phyloP scores from a whole-genome alignment of 345 rosid species.

The Acer campestre region DNA sequence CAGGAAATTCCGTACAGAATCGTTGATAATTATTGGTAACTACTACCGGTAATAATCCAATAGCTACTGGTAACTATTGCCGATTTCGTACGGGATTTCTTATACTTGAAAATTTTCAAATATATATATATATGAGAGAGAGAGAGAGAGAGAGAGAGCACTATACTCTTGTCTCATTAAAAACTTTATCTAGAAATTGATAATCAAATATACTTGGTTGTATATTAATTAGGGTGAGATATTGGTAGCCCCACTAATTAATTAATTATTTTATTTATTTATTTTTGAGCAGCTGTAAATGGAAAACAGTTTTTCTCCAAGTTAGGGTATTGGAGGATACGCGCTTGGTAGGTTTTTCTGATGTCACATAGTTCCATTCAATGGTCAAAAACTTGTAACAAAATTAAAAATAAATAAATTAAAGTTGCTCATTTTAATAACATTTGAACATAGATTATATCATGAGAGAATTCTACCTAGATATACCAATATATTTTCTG shows the following conservation, averaged over 20 bases:
- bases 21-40: no score
- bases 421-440: no score
- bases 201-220: no score
- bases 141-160: no score
- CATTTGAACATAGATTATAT: background rate
- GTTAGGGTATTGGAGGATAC: constrained; percentile 8
- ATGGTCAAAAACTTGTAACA: background rate
- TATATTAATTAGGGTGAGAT: background rate
- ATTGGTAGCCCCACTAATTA: background rate
- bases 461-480: constrained; percentile 5
- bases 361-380: background rate
- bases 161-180: no score
- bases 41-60: no score
- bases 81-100: no score
- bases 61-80: no score
- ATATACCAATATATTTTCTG: constrained; percentile 4
- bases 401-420: background rate
- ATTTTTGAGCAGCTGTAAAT: background rate
- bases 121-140: no score
- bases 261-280: background rate
- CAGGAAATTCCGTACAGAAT: no score
- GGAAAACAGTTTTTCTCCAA: background rate
- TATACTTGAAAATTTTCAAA: no score
- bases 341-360: background rate
- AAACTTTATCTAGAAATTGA: background rate